Evolutionary conservation across 1,284 basidiomycete species (phyloP), one percentile per base, ranked within the genome.

Genomic region (Cutaneotrichosporon arboriforme): DNA sequence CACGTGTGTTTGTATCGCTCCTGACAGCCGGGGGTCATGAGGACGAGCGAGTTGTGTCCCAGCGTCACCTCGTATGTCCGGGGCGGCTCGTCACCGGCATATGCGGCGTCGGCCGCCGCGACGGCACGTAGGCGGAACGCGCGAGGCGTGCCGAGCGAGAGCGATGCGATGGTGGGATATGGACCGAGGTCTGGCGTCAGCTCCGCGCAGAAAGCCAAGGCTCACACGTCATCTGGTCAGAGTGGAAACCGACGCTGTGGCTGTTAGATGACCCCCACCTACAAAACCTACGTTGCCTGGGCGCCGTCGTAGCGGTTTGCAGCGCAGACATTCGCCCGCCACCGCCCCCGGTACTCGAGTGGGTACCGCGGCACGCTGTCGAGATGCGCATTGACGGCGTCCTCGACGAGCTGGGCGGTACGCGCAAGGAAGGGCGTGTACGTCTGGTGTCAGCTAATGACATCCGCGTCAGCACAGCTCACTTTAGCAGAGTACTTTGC

Each of bases 1-100:
- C 49, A 73, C 71, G 70, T 74, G 57, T 78, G 77, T 59, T 96
- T 96, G 77, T 86, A 97, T 18, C 79, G 79, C 72, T 97, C 91
- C 77, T 97, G 92, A 58, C 84, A 86, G 1, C 87, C 85, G 0
- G 88, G 88, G 61, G 92, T 88, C 92, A 97, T 97, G 63, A 94
- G 86, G n/a, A 83, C 79, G 59, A 91, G 84, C 23, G 87, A 88
- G 68, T 96, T 96, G 66, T 96, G 91, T 5, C 82, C 73, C 21
- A 96, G 74, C 12, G 84, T 83, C 20, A 94, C 81, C 68, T 92
- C 89, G 72, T 86, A 92, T 0, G 90, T 94, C 59, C 84, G 80
- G 1, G 86, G 60, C 4, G 66, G 64, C 9, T 81, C 51, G 81
- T 80, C 17, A 17, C 86, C 76, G 62, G 89, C 86, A 21, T 52